These are phyloP conservation scores for Actinomucor elegans DNA, from an alignment of 371 early-diverging fungal genomes.

Conservation along the genomic window DNA sequence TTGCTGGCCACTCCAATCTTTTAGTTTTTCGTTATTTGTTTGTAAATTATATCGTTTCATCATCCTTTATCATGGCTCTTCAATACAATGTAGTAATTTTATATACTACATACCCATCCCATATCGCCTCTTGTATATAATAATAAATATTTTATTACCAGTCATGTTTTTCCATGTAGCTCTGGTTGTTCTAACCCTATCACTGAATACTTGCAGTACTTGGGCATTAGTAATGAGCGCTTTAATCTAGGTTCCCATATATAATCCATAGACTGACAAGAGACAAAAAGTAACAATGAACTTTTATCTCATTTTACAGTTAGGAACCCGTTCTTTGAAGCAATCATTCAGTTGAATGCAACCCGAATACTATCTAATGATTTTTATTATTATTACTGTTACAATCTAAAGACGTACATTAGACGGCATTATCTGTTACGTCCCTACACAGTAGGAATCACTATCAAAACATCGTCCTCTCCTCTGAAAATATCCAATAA, in stretches of 20 bases:
- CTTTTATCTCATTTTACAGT: constrained; percentile 2
- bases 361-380: background rate
- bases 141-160: too few relatives aligned
- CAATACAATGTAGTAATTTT: too few relatives aligned
- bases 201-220: constrained; percentile 1
- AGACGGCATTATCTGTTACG: background rate
- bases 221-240: constrained; percentile 21
- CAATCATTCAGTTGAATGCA: too few relatives aligned
- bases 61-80: too few relatives aligned
- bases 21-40: too few relatives aligned
- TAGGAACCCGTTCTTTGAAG: too few relatives aligned
- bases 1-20: too few relatives aligned
- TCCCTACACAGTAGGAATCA: constrained; percentile 11
- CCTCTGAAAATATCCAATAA: constrained; percentile 53
- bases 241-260: constrained; percentile 12
- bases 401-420: too few relatives aligned
- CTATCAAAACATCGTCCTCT: constrained; percentile 54
- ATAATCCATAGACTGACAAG: background rate
- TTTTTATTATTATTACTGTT: too few relatives aligned
- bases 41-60: too few relatives aligned
- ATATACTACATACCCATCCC: too few relatives aligned
- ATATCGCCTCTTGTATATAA: too few relatives aligned
- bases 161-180: constrained; percentile 12
- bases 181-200: constrained; percentile 10
- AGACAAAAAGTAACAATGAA: constrained; percentile 18